Conservation (phyloP, 2,329 filamentous ascomycete species). For the Immersiporthe knoxdaviesiana region DNA sequence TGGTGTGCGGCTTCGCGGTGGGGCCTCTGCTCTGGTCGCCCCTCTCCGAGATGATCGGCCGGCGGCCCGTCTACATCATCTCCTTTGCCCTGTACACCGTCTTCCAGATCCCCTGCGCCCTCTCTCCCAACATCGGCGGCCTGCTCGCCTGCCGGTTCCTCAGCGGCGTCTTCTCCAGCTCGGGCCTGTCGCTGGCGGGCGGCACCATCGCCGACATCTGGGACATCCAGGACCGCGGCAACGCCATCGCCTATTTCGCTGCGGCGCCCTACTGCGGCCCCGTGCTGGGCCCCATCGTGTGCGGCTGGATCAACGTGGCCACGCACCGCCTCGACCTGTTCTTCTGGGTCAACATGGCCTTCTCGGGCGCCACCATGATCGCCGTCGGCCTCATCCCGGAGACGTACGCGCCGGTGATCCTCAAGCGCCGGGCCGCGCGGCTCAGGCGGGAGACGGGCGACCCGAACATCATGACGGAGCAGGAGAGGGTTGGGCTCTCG, state of each 20-base stretch:
- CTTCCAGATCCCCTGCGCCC: conserved; percentile 17
- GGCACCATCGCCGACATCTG: conserved; percentile 53
- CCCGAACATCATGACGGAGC: conserved; percentile 3
- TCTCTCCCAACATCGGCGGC: conserved; percentile 27
- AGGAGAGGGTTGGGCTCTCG: neutral
- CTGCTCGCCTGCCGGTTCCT: conserved; percentile 52
- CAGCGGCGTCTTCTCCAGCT: conserved; percentile 52
- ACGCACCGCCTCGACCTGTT: conserved; percentile 49
- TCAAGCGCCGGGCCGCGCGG: conserved; percentile 29
- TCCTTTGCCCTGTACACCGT: conserved; percentile 15
- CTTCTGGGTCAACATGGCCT: conserved; percentile 44
- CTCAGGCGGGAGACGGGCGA: conserved; percentile 21
- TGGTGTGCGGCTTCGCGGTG: conserved; percentile 51
- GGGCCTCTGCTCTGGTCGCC: conserved; percentile 51
- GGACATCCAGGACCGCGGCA: conserved; percentile 48
- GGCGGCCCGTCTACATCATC: conserved; percentile 29
- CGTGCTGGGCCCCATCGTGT: conserved; percentile 44
- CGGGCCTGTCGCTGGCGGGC: conserved; percentile 49
- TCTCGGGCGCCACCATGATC: conserved; percentile 6
- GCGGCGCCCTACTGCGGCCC: conserved; percentile 44
- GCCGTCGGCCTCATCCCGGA: conserved; percentile 40
- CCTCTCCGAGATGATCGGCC: conserved; percentile 50
- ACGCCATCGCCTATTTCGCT: conserved; percentile 42
- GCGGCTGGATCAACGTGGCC: conserved; percentile 43
- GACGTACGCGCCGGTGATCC: conserved; percentile 43